phyloP scores from a whole-genome alignment of 129 eudicot species.

The Oenanthe sinensis region DNA sequence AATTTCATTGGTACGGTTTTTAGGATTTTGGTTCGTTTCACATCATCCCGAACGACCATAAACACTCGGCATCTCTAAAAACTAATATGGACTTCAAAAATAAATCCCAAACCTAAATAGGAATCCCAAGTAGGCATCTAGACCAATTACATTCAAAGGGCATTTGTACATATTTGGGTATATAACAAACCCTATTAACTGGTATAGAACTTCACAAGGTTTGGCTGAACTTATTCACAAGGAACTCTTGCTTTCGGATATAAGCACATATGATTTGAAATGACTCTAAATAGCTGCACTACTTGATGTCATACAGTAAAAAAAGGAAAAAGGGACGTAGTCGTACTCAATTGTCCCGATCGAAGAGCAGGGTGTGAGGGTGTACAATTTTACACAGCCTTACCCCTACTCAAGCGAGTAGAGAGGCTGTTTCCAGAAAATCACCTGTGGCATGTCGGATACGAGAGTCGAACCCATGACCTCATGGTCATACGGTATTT shows the following conservation, averaged over 20 bases:
- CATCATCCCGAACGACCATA: neutral
- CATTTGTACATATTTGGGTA: neutral
- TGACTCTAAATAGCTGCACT: neutral
- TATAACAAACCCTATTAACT: too few relatives aligned
- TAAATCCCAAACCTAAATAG: neutral
- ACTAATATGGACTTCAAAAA: neutral
- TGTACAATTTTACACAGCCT: too few relatives aligned
- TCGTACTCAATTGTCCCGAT: too few relatives aligned
- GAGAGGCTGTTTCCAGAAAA: too few relatives aligned
- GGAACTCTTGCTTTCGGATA: neutral
- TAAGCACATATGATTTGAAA: neutral
- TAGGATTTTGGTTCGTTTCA: neutral
- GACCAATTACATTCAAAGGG: neutral
- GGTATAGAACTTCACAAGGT: neutral
- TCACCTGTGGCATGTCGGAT: too few relatives aligned
- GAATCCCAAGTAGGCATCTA: neutral
- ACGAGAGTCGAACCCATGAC: too few relatives aligned
- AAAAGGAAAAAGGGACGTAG: too few relatives aligned
- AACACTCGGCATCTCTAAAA: neutral
- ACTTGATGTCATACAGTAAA: neutral
- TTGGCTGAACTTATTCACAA: neutral
- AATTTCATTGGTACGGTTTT: neutral
- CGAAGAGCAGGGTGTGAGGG: too few relatives aligned
- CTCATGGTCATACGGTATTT: neutral
- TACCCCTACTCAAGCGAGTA: too few relatives aligned